A percentile compares a stretch with the other conserved stretches of the same genome.
phyloP scores from a whole-genome alignment of 371 early-diverging fungal species.

The Rhizopus sp. region DNA sequence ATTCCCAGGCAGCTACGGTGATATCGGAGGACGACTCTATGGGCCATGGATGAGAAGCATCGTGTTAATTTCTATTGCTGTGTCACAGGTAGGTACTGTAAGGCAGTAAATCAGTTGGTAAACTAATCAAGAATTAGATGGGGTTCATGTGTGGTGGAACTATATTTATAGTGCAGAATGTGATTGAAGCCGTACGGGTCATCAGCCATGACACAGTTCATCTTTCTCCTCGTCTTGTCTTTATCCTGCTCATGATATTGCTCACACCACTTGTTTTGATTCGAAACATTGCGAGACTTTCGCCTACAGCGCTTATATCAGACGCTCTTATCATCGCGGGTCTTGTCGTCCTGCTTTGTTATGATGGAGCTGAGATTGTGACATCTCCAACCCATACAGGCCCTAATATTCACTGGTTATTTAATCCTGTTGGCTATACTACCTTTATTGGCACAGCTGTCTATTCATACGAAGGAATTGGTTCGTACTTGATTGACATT shows the following conservation, averaged over 20 bases:
- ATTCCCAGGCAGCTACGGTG: slow-evolving; percentile 85
- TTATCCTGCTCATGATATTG: slow-evolving; percentile 26
- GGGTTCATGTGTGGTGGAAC: slow-evolving; percentile 91
- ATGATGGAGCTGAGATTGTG: slow-evolving; percentile 33
- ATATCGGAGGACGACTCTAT: slow-evolving; percentile 83
- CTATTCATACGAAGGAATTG: slow-evolving; percentile 90
- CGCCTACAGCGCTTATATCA: slow-evolving; percentile 82
- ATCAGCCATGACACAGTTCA: slow-evolving; percentile 58
- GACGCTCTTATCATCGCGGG: slow-evolving; percentile 88
- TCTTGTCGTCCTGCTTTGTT: slow-evolving; percentile 44
- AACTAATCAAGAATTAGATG: slow-evolving; percentile 44
- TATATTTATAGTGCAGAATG: slow-evolving; percentile 83
- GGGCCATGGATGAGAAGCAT: slow-evolving; percentile 78
- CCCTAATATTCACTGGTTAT: slow-evolving; percentile 42
- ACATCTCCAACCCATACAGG: slow-evolving; percentile 28
- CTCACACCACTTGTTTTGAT: slow-evolving; percentile 79
- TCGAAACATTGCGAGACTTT: slow-evolving; percentile 84
- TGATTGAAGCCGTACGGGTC: slow-evolving; percentile 67
- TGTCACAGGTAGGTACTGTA: slow-evolving; percentile 64
- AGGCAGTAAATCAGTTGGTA: neutral
- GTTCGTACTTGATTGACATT: slow-evolving; percentile 13
- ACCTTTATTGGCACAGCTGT: slow-evolving; percentile 93
- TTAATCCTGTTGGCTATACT: slow-evolving; percentile 62
- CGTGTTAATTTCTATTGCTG: slow-evolving; percentile 80
- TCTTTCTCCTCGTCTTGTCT: slow-evolving; percentile 28